Conservation (phyloP, 139 green algal species). For the Chlorella vulgaris region DNA sequence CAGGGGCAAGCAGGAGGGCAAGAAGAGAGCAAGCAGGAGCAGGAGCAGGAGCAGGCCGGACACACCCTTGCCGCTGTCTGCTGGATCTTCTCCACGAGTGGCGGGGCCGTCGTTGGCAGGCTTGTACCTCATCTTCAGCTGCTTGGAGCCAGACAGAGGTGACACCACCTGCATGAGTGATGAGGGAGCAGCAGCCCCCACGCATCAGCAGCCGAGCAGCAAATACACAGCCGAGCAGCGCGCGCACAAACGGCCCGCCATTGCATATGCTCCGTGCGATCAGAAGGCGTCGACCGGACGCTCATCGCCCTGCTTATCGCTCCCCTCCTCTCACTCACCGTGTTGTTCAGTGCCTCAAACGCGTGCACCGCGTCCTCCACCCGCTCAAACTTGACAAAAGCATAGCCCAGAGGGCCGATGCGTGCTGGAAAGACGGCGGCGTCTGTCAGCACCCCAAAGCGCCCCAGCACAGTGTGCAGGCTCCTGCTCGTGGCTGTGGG, state of each 20-base stretch:
- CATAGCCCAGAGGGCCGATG: conserved; percentile 64
- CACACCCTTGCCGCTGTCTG: conserved; percentile 18
- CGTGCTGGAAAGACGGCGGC: conserved; percentile 61
- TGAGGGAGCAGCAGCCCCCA: background rate
- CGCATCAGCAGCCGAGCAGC: too few species aligned
- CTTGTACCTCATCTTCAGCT: conserved; percentile 72
- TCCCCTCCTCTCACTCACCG: conserved; percentile 9
- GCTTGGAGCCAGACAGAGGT: conserved; percentile 48
- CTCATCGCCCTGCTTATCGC: background rate
- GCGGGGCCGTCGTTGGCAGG: conserved; percentile 36
- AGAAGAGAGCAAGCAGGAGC: too few species aligned
- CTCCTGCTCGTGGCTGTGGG: conserved; percentile 47
- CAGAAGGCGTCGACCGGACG: too few species aligned
- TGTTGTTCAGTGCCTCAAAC: conserved; percentile 55
- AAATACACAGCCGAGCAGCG: too few species aligned
- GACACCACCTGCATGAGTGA: conserved; percentile 35
- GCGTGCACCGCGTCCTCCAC: conserved; percentile 50
- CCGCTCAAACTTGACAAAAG: conserved; percentile 64
- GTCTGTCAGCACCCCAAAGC: conserved; percentile 54
- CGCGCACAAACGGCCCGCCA: too few species aligned
- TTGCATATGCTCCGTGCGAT: too few species aligned
- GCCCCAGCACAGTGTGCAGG: conserved; percentile 46
- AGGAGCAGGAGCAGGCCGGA: background rate
- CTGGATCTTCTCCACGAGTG: conserved; percentile 15
- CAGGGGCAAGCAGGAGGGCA: too few species aligned